These are phyloP conservation scores for Fusarium miscanthi DNA, from an alignment of 2,329 filamentous ascomycete genomes.

Conservation along the genomic window DNA sequence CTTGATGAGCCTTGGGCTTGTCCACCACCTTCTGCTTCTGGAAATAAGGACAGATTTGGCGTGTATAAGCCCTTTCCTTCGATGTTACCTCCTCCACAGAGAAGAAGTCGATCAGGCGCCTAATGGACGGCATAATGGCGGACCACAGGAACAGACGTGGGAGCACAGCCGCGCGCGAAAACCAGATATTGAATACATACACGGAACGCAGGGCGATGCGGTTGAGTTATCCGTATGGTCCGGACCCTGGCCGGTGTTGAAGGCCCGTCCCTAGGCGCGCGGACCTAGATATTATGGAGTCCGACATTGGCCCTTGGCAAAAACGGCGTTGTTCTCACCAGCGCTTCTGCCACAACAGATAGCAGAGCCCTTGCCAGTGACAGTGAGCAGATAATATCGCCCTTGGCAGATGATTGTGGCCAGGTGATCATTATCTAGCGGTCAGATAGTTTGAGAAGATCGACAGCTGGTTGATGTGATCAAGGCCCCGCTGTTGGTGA, in stretches of 20 bases:
- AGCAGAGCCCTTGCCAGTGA: slow-evolving; percentile 16
- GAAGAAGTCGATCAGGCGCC: slow-evolving; percentile 5
- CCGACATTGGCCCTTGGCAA: slow-evolving; percentile 30
- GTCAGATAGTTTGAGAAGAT: slow-evolving; percentile 26
- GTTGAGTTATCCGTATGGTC: slow-evolving; percentile 31
- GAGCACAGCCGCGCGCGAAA: slow-evolving; percentile 29
- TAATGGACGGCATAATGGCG: slow-evolving; percentile 9
- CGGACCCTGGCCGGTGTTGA: slow-evolving; percentile 17
- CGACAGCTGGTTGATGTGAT: slow-evolving; percentile 33
- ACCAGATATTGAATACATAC: slow-evolving; percentile 15
- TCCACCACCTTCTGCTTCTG: slow-evolving; percentile 38
- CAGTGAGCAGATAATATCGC: slow-evolving; percentile 10
- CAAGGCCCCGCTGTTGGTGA: slow-evolving; percentile 39
- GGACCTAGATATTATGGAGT: slow-evolving; percentile 36
- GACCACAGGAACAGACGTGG: slow-evolving; percentile 1
- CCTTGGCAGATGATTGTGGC: slow-evolving; percentile 28
- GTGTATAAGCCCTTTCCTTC: slow-evolving; percentile 5
- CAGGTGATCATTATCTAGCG: slow-evolving; percentile 28
- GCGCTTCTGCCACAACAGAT: slow-evolving; percentile 13
- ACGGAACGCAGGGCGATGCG: slow-evolving; percentile 19
- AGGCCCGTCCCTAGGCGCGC: slow-evolving; percentile 37
- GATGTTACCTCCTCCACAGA: neutral
- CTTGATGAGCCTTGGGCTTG: slow-evolving; percentile 6
- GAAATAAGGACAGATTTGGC: slow-evolving; percentile 23
- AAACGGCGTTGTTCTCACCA: slow-evolving; percentile 7